A percentile compares a stretch with the other conserved stretches of the same genome.
Conservation (phyloP, 495 filamentous ascomycete species). For the Cudoniella acicularis region DNA sequence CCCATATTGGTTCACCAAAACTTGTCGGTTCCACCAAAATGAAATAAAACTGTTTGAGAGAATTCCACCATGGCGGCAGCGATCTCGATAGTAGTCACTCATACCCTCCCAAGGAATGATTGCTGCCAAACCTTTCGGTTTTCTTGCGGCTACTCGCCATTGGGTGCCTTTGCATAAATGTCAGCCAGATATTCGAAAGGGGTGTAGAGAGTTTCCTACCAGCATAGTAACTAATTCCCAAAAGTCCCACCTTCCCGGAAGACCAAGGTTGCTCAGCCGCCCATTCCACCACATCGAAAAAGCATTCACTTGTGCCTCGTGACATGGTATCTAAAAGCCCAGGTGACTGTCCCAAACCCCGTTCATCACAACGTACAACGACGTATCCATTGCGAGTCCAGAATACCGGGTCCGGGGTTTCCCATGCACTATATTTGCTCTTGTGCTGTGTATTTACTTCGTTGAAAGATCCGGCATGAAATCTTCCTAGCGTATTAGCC, state of each 20-base stretch:
- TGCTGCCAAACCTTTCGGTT: slow-evolving; percentile 35
- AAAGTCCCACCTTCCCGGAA: slow-evolving; percentile 28
- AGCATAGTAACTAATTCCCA: slow-evolving; percentile 11
- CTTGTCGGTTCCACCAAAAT: slow-evolving; percentile 62
- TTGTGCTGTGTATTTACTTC: slow-evolving; percentile 46
- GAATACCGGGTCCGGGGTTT: slow-evolving; percentile 40
- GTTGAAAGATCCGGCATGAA: slow-evolving; percentile 37
- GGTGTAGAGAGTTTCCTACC: too few relatives aligned
- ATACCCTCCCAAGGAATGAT: slow-evolving; percentile 46
- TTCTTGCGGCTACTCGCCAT: slow-evolving; percentile 35
- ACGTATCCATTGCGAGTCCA: slow-evolving; percentile 42
- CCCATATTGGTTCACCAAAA: slow-evolving; percentile 58
- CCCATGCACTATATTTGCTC: slow-evolving; percentile 31
- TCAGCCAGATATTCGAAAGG: too few relatives aligned
- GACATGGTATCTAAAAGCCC: slow-evolving; percentile 36
- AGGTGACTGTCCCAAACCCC: slow-evolving; percentile 37
- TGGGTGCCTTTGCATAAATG: too few relatives aligned
- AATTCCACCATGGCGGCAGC: slow-evolving; percentile 54
- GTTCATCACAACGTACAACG: slow-evolving; percentile 39
- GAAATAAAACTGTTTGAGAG: slow-evolving; percentile 56
- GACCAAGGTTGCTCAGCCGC: slow-evolving; percentile 40
- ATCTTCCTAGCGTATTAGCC: too few relatives aligned
- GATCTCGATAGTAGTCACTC: slow-evolving; percentile 38
- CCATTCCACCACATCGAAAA: slow-evolving; percentile 42
- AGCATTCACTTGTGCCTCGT: slow-evolving; percentile 37